Conservation (phyloP, 1,284 basidiomycete genomes). For the Tilletia setariae region DNA sequence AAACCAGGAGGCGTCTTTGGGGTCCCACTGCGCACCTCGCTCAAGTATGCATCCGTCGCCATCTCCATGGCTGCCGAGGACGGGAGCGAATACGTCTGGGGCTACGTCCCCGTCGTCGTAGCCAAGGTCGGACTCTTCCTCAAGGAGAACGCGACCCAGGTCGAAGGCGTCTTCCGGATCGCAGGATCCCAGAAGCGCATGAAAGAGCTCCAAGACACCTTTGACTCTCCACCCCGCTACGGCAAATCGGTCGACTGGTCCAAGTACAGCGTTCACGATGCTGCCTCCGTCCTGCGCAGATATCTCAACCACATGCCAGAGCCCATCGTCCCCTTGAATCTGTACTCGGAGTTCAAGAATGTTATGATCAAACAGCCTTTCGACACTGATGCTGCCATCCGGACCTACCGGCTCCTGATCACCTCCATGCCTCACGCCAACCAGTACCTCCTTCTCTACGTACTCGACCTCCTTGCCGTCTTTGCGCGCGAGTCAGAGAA, state of each 20-base stretch:
- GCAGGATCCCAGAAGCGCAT: constrained; percentile 78
- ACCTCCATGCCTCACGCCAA: constrained; percentile 78
- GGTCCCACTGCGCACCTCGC: constrained; percentile 74
- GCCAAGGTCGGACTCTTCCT: constrained; percentile 77
- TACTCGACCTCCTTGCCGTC: constrained; percentile 89
- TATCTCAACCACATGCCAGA: constrained; percentile 96
- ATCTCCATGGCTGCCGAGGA: constrained; percentile 78
- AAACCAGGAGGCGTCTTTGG: constrained; percentile 67
- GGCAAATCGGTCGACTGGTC: constrained; percentile 92
- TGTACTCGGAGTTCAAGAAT: constrained; percentile 84
- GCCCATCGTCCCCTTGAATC: constrained; percentile 79
- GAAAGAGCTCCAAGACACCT: constrained; percentile 85
- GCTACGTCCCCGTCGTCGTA: constrained; percentile 92
- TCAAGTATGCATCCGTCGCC: constrained; percentile 84
- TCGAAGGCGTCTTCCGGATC: constrained; percentile 88
- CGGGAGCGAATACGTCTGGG: constrained; percentile 55
- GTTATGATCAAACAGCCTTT: constrained; percentile 58
- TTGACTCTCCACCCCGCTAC: constrained; percentile 87
- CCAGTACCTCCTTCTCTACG: constrained; percentile 90
- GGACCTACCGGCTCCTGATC: constrained; percentile 75
- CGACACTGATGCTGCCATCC: constrained; percentile 39
- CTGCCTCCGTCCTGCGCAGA: constrained; percentile 89
- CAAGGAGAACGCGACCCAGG: constrained; percentile 69
- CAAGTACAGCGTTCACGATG: constrained; percentile 86
- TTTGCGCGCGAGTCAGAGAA: constrained; percentile 85